Base-by-base conservation (phyloP, 176 grass and related monocot genomes). In the Poa annua region DNA sequence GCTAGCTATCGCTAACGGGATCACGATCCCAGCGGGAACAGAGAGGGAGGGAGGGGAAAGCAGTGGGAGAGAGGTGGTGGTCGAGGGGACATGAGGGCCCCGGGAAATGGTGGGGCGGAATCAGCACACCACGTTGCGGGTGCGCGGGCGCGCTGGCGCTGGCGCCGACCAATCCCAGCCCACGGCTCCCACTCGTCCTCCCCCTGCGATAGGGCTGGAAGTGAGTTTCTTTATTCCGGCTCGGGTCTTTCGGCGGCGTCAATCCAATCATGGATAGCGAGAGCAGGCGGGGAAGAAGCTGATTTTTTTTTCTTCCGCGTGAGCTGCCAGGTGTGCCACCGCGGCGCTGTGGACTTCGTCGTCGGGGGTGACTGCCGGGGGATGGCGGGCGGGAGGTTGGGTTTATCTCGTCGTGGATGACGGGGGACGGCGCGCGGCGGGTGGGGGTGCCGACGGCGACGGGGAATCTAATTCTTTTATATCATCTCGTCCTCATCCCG, bases 161-260 rank as follows among this genome's bases (percentile, higher is more conserved):
- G 83, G 83, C 88, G 83, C 83, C 83, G 88, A 81, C 88, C 83
- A 85, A 85, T 80, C 71, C 63, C 77, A 35, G 49, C 80, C 35
- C 59, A 7, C 38, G 1, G 2, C 7, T 0, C 49, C 24, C 6
- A 15, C 65, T 0, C 19, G 6, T 0, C 0, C 44, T 34, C 48
- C 21, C 26, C 75, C 66, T 26, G 56, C 75, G 54, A 71, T 48
- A 20, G 55, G 55, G 25, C 21, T 12, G 13, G 44, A 26, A 41
- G 0, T 67, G 7, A 11, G 76, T 62, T 71, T 63, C 0, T 63
- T 59, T 67, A 47, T 72, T 48, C 69, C 41, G 4, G 13, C 42
- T 29, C 62, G 26, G 56, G n/a, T 16, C 85, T 81, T 81, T 60
- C 71, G 56, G 75, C 81, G 75, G 47, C 67, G 75, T 66, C 75